These are phyloP conservation scores for Boletus reticuloceps DNA, from an alignment of 768 basidiomycete genomes.

Conservation along the genomic window DNA sequence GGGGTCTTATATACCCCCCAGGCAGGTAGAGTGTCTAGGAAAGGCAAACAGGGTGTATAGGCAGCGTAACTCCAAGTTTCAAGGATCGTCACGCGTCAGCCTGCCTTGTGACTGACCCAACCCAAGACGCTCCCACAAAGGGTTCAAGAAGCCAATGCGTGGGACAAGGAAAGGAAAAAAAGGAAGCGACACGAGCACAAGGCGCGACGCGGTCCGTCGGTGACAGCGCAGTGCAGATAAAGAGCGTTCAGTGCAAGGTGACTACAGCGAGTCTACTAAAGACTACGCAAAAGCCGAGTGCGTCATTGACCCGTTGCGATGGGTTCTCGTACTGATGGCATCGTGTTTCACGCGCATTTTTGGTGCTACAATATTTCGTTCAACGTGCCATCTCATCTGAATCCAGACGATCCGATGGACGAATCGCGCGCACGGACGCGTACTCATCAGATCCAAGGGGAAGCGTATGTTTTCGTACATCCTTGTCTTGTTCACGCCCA, in stretches of 20 bases:
- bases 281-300: too few species aligned
- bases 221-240: too few species aligned
- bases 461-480: slow-evolving; percentile 22
- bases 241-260: slow-evolving; percentile 8
- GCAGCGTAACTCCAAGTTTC: too few species aligned
- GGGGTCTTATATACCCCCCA: too few species aligned
- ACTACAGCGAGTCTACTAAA: too few species aligned
- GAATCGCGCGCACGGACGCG: slow-evolving; percentile 10
- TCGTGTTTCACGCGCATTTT: background rate
- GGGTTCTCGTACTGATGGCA: background rate
- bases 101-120: too few species aligned
- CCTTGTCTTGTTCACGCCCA: background rate
- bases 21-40: too few species aligned
- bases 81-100: too few species aligned
- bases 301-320: too few species aligned
- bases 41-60: too few species aligned
- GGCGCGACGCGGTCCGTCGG: background rate
- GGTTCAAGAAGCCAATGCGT: background rate
- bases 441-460: background rate
- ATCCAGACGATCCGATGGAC: too few species aligned
- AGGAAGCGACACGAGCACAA: background rate
- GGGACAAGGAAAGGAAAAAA: slow-evolving; percentile 4
- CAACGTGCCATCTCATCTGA: too few species aligned
- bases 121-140: slow-evolving; percentile 15
- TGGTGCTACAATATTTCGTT: background rate